Base-by-base conservation (phyloP, 2,329 filamentous ascomycete species). In the Fusarium kyushuense region DNA sequence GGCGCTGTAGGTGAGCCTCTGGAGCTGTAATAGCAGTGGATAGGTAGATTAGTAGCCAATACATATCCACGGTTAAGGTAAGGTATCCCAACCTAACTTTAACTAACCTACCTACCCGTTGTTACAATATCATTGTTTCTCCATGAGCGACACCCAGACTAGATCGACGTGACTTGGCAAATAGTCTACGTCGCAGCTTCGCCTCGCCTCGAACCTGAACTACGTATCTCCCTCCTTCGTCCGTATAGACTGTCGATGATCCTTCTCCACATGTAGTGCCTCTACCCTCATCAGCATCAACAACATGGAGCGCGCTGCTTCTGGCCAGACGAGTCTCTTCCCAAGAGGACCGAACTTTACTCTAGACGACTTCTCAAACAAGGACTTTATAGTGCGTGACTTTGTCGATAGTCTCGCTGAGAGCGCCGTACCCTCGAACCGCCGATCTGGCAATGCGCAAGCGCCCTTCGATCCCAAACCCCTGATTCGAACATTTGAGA, bases 331-430 rank as follows among this genome's bases (percentile, higher is more conserved):
- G 80, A 85, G 89, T 70, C 85, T 94, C 76, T 95, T 92, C 77
- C 90, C 91, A 58, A 89, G 89, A 78, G 92, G 90, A 38, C 92
- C 93, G 63, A 91, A 86, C 78, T 97, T 97, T 82, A 93, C 89
- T 12, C 85, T 98, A 64, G 93, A 97, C 43, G 94, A 94, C 81
- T 93, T 94, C 80, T 92, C 92, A 58, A 92, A 86, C 77, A 92
- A 92, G 74, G 96, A 98, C 81, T 99, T 98, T 76, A 97, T 98
- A 67, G 95, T 98, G 70, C 94, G 97, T 76, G 96, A 99, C 82
- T 99, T 99, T 77, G 90, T 99, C 73, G 96, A 99, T 78, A 89
- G 90, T 52, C 89, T 99, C 59, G 96, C 95, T 51, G 94, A 98
- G 67, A 92, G 86, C 72, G 92, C 93, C 23, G 87, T 93, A 35